Percentiles rank a stretch among this genome's conserved stretches.
These are phyloP conservation scores for Casuarina cunninghamiana DNA, from an alignment of 306 rosid species.

Conservation along the genomic window DNA sequence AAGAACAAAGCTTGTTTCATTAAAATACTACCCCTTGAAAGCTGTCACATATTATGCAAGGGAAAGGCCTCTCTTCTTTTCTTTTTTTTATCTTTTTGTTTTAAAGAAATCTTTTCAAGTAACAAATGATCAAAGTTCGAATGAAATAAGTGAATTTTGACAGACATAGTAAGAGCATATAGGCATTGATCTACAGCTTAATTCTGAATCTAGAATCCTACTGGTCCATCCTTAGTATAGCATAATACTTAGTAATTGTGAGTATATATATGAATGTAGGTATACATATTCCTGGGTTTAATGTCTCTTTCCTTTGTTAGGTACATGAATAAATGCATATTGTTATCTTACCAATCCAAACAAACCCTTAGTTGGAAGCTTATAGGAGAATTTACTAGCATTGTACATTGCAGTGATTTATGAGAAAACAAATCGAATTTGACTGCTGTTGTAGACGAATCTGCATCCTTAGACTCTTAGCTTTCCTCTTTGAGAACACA, in stretches of 20 bases:
- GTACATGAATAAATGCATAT: not conserved
- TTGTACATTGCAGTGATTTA: not conserved
- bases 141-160: not conserved
- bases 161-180: not conserved
- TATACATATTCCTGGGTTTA: not conserved
- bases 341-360: no score
- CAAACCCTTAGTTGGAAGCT: no score
- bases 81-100: no score
- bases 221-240: not conserved
- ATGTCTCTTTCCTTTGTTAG: not conserved
- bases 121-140: not conserved
- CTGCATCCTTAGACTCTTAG: no score
- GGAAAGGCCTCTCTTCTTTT: no score
- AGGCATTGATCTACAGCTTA: not conserved
- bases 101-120: not conserved
- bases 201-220: not conserved
- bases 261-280: not conserved
- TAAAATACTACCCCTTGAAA: not conserved
- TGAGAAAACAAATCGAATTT: no score
- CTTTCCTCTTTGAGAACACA: no score
- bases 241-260: not conserved
- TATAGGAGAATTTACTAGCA: no score
- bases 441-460: no score
- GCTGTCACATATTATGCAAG: not conserved
- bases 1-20: not conserved